Conservation (phyloP, 2,329 filamentous ascomycete species). For the Fusarium sp. region DNA sequence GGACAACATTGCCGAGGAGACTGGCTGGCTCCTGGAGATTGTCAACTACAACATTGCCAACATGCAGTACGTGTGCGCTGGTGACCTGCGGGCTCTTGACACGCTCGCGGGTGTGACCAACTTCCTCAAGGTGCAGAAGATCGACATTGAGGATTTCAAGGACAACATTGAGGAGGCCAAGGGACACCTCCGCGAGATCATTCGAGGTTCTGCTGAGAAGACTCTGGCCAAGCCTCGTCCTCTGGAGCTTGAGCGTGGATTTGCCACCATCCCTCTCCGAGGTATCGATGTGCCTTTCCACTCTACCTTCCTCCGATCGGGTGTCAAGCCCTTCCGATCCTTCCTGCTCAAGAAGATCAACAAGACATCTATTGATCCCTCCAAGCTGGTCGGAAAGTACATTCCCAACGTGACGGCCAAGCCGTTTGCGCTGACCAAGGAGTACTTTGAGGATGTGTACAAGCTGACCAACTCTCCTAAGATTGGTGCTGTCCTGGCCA, state of each 20-base stretch:
- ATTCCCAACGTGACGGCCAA: slow-evolving; percentile 98
- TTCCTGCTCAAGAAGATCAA: slow-evolving; percentile 99
- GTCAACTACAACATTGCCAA: slow-evolving; percentile 93
- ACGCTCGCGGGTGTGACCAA: slow-evolving; percentile 86
- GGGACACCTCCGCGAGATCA: slow-evolving; percentile 88
- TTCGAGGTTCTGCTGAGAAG: slow-evolving; percentile 85
- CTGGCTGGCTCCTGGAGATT: slow-evolving; percentile 96
- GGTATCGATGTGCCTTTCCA: slow-evolving; percentile 99
- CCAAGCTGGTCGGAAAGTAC: slow-evolving; percentile 97
- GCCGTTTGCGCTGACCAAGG: slow-evolving; percentile 95
- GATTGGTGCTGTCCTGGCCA: slow-evolving; percentile 84
- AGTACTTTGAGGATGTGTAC: slow-evolving; percentile 99
- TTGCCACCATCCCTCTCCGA: slow-evolving; percentile 94
- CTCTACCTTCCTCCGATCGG: slow-evolving; percentile 95
- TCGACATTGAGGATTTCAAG: slow-evolving; percentile 95
- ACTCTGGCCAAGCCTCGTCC: slow-evolving; percentile 90
- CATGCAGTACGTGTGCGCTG: slow-evolving; percentile 79
- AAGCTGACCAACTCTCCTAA: slow-evolving; percentile 85
- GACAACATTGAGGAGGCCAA: slow-evolving; percentile 92
- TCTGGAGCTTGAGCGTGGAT: slow-evolving; percentile 90
- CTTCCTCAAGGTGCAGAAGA: slow-evolving; percentile 95
- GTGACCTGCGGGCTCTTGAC: slow-evolving; percentile 77
- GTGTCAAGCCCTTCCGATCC: slow-evolving; percentile 98
- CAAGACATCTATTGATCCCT: slow-evolving; percentile 97
- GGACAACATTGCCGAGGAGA: slow-evolving; percentile 92